Base-by-base conservation (phyloP, 2,329 filamentous ascomycete species). In the Talaromyces sp. region DNA sequence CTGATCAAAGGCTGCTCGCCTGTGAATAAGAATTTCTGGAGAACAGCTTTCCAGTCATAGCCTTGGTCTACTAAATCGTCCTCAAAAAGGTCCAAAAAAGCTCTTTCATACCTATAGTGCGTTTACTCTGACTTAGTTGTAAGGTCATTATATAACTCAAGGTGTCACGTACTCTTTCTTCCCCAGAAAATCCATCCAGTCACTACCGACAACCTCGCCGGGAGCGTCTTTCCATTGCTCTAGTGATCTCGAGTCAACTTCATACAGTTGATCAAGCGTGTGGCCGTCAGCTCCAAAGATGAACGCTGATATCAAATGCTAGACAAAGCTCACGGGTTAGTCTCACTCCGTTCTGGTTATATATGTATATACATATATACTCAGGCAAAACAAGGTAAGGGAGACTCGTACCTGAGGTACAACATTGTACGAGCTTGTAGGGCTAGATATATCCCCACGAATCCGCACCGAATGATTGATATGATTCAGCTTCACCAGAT, bases 51-150 rank as follows among this genome's bases (percentile, higher is more conserved):
- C 92, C 95, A 97, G 73, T 97, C 86, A 75, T 97, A 98, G 41
- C 87, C 83, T 71, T 89, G 86, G 19, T 82, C 81, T 3, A 91
- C 93, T 35, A 98, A 82, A 72, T 92, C 88, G 75, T 99, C 95
- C 76, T 99, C 95, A 74, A 96, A 98, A 75, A 95, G 98, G 75
- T 99, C 93, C 64, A 99, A 83, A 73, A 89, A 99, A 0, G 93
- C 94, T 66, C 94, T 86, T 78, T 99, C 92, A 73, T 96, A 97
- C 68, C 82, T 87, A 8, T 4, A 14, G 10, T 24, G 0, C n/a
- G 35, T 8, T 33, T 19, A 5, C 43, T 62, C 7, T n/a, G 13
- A 33, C 9, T 37, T n/a, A 24, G 3, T 22, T 24, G 10, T 14
- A n/a, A 37, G 31, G 10, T 22, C 14, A 16, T 3, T 14, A 35